Evolutionary conservation across 129 eudicot genomes (phyloP).

Genomic region (Centaurea solstitialis): DNA sequence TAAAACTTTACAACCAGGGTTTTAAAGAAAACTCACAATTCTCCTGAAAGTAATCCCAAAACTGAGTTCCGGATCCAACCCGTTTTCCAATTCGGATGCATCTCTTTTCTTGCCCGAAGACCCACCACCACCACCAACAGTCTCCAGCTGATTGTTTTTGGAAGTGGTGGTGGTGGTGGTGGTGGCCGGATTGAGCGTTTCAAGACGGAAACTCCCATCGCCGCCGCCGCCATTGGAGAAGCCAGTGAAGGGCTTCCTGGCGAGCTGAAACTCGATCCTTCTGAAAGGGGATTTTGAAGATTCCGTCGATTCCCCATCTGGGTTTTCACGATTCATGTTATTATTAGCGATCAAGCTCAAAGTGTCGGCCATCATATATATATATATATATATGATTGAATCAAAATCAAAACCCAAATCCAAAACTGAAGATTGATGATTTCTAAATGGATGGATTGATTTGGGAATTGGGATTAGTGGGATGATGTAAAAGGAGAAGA

Average conservation of each 20-base stretch:
- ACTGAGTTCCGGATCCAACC: slow-evolving; percentile 69
- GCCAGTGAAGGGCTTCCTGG: slow-evolving; percentile 54
- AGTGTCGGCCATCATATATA: slow-evolving; percentile 16
- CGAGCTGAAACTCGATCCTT: slow-evolving; percentile 66
- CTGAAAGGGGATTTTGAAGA: slow-evolving; percentile 37
- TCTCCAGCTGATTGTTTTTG: slow-evolving; percentile 12
- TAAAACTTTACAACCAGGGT: neutral
- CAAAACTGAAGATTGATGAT: too few relatives aligned
- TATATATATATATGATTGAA: too few relatives aligned
- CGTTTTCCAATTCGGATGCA: slow-evolving; percentile 44
- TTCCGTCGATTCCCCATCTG: slow-evolving; percentile 12
- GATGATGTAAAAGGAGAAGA: neutral
- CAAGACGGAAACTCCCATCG: slow-evolving; percentile 56
- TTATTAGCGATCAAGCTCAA: slow-evolving; percentile 7
- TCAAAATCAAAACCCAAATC: too few relatives aligned
- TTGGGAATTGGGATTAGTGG: neutral
- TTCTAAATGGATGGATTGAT: slow-evolving; percentile 17
- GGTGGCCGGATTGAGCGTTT: slow-evolving; percentile 68
- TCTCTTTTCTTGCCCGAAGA: slow-evolving; percentile 38
- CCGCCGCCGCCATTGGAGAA: slow-evolving; percentile 28
- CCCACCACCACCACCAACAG: slow-evolving; percentile 20
- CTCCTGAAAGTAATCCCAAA: slow-evolving; percentile 61
- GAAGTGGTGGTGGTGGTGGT: too few relatives aligned
- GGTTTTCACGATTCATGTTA: neutral
- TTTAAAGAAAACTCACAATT: slow-evolving; percentile 57